phyloP scores from a whole-genome alignment of 345 rosid genomes.

The Isatis tinctoria region DNA sequence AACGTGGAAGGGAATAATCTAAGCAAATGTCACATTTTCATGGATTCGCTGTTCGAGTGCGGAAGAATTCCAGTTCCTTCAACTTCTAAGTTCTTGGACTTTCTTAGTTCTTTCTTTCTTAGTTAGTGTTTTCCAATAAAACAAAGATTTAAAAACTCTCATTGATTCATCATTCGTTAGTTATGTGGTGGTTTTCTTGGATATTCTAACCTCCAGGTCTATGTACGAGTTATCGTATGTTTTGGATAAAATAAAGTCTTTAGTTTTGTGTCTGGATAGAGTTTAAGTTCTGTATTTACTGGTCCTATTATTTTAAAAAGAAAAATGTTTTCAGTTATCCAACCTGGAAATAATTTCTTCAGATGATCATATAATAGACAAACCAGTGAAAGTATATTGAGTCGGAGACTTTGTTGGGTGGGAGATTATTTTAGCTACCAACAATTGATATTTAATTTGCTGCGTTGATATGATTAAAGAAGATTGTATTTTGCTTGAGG shows the following conservation, averaged over 20 bases:
- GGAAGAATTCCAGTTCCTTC: slow-evolving; percentile 4
- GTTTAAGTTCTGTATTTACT: background rate
- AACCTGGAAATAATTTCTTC: background rate
- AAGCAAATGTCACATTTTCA: slow-evolving; percentile 8
- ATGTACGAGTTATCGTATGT: background rate
- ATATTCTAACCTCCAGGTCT: background rate
- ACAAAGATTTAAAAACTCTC: background rate
- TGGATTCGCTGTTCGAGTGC: slow-evolving; percentile 15
- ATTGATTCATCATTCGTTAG: background rate
- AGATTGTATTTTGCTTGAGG: too few species aligned
- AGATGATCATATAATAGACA: background rate
- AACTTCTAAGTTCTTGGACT: background rate
- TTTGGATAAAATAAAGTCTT: background rate
- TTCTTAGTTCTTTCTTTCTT: background rate
- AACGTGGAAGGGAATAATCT: slow-evolving; percentile 4
- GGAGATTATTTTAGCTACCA: too few species aligned
- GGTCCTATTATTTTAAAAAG: too few species aligned
- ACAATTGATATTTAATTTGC: too few species aligned
- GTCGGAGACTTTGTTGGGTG: background rate
- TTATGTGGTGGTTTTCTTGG: background rate
- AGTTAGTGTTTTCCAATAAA: background rate
- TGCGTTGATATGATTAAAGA: too few species aligned
- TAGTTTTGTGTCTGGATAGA: background rate
- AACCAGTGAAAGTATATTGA: background rate
- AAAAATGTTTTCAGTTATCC: background rate